These are phyloP conservation scores for Penicillium corylophilum DNA, from an alignment of 2,329 filamentous ascomycete genomes.

Conservation along the genomic window DNA sequence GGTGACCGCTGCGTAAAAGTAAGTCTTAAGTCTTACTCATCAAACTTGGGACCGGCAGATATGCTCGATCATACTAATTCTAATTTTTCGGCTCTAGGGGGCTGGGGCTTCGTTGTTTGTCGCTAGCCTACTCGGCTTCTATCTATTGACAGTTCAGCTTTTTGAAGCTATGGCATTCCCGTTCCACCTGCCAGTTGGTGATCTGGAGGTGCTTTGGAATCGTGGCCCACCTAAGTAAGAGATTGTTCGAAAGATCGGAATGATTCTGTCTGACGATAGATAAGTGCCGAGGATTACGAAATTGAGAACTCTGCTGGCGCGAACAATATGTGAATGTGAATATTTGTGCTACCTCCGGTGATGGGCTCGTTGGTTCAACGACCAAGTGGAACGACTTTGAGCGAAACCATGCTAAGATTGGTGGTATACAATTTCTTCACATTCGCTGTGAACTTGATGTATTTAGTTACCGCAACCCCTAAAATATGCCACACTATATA, in stretches of 20 bases:
- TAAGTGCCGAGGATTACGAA: neutral
- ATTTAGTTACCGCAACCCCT: no score
- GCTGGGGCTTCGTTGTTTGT: constrained; percentile 53
- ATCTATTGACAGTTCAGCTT: constrained; percentile 56
- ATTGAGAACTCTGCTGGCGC: neutral
- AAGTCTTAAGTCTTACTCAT: neutral
- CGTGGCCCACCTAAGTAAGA: constrained; percentile 4
- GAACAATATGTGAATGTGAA: neutral
- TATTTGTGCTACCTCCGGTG: no score
- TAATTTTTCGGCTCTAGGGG: constrained; percentile 24
- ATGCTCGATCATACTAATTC: neutral
- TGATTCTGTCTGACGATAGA: neutral
- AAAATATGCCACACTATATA: no score
- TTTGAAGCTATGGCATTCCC: constrained; percentile 56
- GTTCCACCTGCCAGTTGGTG: constrained; percentile 48
- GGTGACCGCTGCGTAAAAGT: constrained; percentile 33
- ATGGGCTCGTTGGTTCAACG: no score
- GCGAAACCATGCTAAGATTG: no score
- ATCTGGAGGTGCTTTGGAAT: constrained; percentile 22
- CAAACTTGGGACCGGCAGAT: no score
- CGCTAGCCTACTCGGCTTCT: constrained; percentile 51
- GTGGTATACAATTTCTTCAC: no score
- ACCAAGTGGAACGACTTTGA: no score
- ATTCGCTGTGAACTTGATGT: no score
- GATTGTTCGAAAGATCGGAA: neutral